These are phyloP conservation scores for Ganoderma boninense DNA, from an alignment of 1,284 basidiomycete genomes.

Conservation along the genomic window DNA sequence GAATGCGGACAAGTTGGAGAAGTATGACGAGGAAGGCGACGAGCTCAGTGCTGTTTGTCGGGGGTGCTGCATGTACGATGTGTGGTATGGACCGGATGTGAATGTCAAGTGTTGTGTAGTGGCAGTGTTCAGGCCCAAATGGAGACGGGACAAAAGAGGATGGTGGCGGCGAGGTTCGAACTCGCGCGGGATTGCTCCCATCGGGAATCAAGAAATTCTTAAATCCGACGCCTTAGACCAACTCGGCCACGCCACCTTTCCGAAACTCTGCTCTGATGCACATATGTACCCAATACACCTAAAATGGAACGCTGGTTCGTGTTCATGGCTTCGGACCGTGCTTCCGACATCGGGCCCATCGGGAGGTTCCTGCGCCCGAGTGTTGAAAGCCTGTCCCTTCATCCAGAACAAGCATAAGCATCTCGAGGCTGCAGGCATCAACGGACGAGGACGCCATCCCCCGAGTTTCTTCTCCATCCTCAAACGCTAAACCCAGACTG, in stretches of 20 bases:
- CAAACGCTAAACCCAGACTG: background rate
- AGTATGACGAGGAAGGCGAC: background rate
- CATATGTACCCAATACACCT: background rate
- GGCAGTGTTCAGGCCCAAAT: background rate
- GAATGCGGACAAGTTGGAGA: background rate
- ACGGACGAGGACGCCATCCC: background rate
- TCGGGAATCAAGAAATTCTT: slow-evolving; percentile 76
- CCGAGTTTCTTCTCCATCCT: background rate
- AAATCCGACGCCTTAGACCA: slow-evolving; percentile 87
- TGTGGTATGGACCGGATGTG: background rate
- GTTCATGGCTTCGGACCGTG: no score
- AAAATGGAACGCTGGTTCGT: background rate
- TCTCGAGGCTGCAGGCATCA: no score
- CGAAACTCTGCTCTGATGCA: background rate
- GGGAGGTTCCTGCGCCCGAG: no score
- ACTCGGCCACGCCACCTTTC: slow-evolving; percentile 78
- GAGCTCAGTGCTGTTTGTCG: background rate
- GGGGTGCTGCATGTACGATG: background rate
- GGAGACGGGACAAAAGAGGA: slow-evolving; percentile 21
- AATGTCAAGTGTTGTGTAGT: background rate
- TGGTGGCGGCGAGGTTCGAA: slow-evolving; percentile 87
- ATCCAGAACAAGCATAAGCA: no score
- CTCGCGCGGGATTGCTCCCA: slow-evolving; percentile 81
- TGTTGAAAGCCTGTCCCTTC: no score
- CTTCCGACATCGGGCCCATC: no score